phyloP scores from a whole-genome alignment of 2,329 filamentous ascomycete species.

The Botrytis medusae region DNA sequence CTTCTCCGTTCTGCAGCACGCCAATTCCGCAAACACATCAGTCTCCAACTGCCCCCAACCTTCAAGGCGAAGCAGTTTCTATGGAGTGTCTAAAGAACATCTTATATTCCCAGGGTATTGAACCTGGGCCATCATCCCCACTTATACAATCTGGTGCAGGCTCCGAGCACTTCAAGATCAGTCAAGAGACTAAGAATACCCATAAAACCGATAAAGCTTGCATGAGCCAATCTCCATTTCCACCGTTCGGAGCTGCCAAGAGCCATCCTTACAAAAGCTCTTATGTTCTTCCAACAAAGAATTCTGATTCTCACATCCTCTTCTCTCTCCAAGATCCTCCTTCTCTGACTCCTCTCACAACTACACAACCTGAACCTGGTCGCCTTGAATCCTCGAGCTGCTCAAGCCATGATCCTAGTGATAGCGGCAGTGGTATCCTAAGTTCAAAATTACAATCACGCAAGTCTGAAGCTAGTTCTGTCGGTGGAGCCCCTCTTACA shows the following conservation, averaged over 20 bases:
- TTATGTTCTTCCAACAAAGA: background rate
- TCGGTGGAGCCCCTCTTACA: background rate
- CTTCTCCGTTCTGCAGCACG: background rate
- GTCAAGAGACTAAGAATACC: background rate
- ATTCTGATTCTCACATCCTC: background rate
- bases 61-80: background rate
- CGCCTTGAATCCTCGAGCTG: background rate
- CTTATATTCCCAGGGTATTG: background rate
- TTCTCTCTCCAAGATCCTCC: conserved; percentile 7
- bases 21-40: background rate
- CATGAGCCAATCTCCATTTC: background rate
- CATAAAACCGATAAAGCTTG: background rate
- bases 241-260: conserved; percentile 2
- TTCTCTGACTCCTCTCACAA: background rate
- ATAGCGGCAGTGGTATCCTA: too few species aligned
- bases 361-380: background rate
- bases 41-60: background rate
- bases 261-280: background rate
- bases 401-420: background rate
- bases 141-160: background rate
- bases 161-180: background rate
- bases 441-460: background rate
- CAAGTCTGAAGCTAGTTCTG: background rate
- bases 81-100: background rate
- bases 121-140: background rate